Base-by-base conservation (phyloP, 1,284 basidiomycete genomes). In the Sporisorium exsertum region DNA sequence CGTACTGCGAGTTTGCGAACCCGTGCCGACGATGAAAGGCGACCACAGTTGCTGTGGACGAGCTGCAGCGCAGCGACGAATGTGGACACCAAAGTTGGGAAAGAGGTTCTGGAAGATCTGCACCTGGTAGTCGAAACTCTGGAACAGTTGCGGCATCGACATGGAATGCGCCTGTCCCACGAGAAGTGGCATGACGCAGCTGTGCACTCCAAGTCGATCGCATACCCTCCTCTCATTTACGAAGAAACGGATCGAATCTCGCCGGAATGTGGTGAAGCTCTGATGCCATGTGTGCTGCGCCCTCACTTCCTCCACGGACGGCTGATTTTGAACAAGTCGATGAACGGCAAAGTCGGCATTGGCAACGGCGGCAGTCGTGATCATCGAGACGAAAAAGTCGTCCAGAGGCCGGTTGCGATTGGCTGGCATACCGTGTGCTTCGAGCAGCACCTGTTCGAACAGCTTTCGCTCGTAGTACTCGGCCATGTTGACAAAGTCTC, bases 71-170 rank as follows among this genome's bases (percentile, higher is more conserved):
- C 71, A 73, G 24, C 58, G 65, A 27, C 4, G 53, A 26, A 61
- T 54, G 46, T 67, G 59, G 8, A 69, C 61, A 12, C 71, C 71
- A 42, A 73, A 73, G 27, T 68, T 73, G 53, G 71, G 71, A 27
- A 73, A 73, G 15, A 73, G 55, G 29, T 73, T 73, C 24, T 56
- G 55, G 27, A 69, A 65, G 71, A 73, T 58, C 45, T 68, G 53
- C 22, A 73, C 33, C 24, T 73, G 71, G 20, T 58, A 60, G 27
- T 60, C 43, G 32, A 73, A 49, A 3, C 32, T 46, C 42, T 64
- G 16, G 22, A 73, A 10, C 29, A 73, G 56, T 8, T 49, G 46
- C 9, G 64, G 65, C 26, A 58, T 32, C 13, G 65, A 33, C 65
- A 65, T 68, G 9, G 55, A 29, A 15, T 24, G 16, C 12, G 71